Evolutionary conservation across 2,329 filamentous ascomycete genomes (phyloP).

Genomic region (Ilyonectria destructans): DNA sequence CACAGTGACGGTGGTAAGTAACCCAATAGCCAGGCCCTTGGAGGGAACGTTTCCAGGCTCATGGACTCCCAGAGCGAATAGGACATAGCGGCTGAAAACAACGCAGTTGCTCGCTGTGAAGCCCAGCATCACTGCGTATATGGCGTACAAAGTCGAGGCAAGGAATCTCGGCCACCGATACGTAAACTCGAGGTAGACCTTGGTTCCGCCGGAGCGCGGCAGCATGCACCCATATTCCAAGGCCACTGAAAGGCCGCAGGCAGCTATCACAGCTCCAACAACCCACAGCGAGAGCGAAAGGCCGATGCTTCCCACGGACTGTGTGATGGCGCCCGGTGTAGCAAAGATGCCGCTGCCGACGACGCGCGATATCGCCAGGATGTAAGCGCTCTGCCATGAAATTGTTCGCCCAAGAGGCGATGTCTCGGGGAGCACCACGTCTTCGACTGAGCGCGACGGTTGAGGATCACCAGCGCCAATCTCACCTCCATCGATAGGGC

Average conservation of each 20-base stretch:
- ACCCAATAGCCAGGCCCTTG: constrained; percentile 70
- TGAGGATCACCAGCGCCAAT: constrained; percentile 8
- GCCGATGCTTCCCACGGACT: constrained; percentile 77
- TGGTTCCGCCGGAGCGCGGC: constrained; percentile 78
- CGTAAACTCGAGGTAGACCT: constrained; percentile 81
- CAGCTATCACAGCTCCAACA: constrained; percentile 73
- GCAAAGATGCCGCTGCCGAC: constrained; percentile 83
- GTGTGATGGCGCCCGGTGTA: constrained; percentile 78
- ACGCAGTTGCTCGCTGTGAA: constrained; percentile 82
- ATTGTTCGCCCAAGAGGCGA: constrained; percentile 72
- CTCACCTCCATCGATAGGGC: constrained; percentile 30
- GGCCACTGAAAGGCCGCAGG: constrained; percentile 73
- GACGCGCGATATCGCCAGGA: constrained; percentile 78
- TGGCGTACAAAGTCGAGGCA: constrained; percentile 75
- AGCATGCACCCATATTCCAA: constrained; percentile 82
- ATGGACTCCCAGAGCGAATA: constrained; percentile 71
- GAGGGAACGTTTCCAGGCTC: constrained; percentile 66
- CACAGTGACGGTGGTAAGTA: constrained; percentile 71
- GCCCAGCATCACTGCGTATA: constrained; percentile 75
- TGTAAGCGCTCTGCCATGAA: constrained; percentile 75
- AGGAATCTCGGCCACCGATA: constrained; percentile 76
- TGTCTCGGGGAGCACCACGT: constrained; percentile 73
- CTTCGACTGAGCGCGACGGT: constrained; percentile 61
- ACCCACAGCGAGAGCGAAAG: constrained; percentile 76
- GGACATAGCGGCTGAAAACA: constrained; percentile 76